These are phyloP conservation scores for Vigna mungo DNA, from an alignment of 306 rosid species.

Conservation along the genomic window DNA sequence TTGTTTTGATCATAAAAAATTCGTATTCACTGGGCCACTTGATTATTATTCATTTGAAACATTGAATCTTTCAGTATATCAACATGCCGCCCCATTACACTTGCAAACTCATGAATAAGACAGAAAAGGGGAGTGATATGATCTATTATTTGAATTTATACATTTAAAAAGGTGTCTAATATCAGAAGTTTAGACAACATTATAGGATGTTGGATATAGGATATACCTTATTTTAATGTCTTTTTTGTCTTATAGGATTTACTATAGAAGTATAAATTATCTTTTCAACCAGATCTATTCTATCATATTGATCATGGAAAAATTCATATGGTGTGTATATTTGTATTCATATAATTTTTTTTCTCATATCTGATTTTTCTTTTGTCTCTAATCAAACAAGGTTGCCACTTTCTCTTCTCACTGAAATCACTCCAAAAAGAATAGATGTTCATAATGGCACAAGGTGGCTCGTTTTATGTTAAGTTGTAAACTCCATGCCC, in stretches of 20 bases:
- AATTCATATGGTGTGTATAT: constrained; percentile 12
- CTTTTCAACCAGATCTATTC: constrained; percentile 11
- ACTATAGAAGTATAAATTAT: constrained; percentile 11
- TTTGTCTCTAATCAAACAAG: constrained; percentile 54
- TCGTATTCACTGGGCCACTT: constrained; percentile 32
- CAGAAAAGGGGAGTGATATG: not conserved
- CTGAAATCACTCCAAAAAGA: constrained; percentile 98
- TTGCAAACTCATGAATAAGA: constrained; percentile 44
- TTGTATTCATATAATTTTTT: not conserved
- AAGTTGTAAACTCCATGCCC: constrained; percentile 46
- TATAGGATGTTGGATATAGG: constrained; percentile 7
- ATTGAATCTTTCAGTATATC: constrained; percentile 43
- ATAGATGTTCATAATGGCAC: constrained; percentile 96
- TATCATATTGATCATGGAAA: constrained; percentile 28
- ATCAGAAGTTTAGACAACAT: constrained; percentile 20
- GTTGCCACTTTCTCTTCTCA: constrained; percentile 91
- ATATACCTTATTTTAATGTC: not conserved
- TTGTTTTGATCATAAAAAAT: constrained; percentile 32
- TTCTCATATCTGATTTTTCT: constrained; percentile 31
- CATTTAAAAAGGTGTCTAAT: constrained; percentile 6
- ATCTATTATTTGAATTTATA: constrained; percentile 24
- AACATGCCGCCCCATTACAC: constrained; percentile 39
- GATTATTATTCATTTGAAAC: constrained; percentile 41
- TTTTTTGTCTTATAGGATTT: not conserved
- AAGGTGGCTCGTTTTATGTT: constrained; percentile 97